Evolutionary conservation across 768 basidiomycete genomes (phyloP).

Genomic region (Psilocybe sp.): DNA sequence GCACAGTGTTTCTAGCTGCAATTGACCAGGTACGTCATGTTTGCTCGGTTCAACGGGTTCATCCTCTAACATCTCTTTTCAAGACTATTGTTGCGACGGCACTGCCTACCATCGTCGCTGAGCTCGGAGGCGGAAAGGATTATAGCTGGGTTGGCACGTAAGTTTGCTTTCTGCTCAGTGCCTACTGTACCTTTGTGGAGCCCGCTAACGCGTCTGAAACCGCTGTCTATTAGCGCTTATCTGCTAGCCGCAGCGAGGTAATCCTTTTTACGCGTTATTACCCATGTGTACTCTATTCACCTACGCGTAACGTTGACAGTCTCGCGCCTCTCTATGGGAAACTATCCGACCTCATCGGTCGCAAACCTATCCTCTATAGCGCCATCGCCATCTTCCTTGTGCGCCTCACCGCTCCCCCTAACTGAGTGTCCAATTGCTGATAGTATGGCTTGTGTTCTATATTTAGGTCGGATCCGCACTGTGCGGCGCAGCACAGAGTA

Average conservation of each 20-base stretch:
- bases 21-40: constrained; percentile 52
- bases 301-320: constrained; percentile 22
- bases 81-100: constrained; percentile 73
- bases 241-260: constrained; percentile 60
- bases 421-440: not conserved
- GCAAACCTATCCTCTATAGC: constrained; percentile 70
- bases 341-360: constrained; percentile 53
- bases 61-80: not conserved
- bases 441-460: not conserved
- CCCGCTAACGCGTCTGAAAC: constrained; percentile 5
- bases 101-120: constrained; percentile 68
- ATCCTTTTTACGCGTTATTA: constrained; percentile 1
- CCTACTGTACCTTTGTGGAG: not conserved
- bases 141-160: constrained; percentile 79
- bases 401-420: constrained; percentile 11
- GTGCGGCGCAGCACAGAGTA: constrained; percentile 77
- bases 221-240: constrained; percentile 54
- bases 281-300: not conserved
- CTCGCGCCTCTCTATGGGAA: constrained; percentile 78
- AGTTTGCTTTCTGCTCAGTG: constrained; percentile 8
- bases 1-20: constrained; percentile 48
- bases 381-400: constrained; percentile 71
- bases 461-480: constrained; percentile 71
- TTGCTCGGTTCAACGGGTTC: not conserved
- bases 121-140: constrained; percentile 57